Percentiles rank a stretch among this genome's conserved stretches.
phyloP scores from a whole-genome alignment of 139 green algal genomes.

The Marvania coccoides region DNA sequence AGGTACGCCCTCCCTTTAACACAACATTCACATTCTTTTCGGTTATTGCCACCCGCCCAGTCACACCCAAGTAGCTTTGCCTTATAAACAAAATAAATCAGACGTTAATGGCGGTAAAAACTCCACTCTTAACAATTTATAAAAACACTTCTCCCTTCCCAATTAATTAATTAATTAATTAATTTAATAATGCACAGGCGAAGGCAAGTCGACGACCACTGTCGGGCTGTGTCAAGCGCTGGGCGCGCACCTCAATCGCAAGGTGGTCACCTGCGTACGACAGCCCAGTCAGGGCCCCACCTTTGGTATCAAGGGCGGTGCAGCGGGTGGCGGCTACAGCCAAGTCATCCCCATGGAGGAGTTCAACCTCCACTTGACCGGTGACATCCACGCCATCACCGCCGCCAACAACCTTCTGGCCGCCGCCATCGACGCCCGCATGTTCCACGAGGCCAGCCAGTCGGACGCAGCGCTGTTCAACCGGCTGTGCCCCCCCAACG shows the following conservation, averaged over 20 bases:
- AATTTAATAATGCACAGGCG: too few species aligned
- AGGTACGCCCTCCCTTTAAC: too few species aligned
- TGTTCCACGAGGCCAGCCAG: conserved; percentile 94
- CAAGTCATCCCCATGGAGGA: conserved; percentile 91
- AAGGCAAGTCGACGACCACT: conserved; percentile 96
- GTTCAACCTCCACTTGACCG: conserved; percentile 92
- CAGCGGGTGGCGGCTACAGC: conserved; percentile 92
- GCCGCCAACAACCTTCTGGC: conserved; percentile 97
- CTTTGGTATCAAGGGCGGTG: conserved; percentile 93
- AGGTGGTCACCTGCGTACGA: conserved; percentile 85
- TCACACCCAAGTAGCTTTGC: too few species aligned
- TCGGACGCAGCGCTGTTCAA: conserved; percentile 79
- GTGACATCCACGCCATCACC: conserved; percentile 97
- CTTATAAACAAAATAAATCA: too few species aligned
- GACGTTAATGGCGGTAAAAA: too few species aligned
- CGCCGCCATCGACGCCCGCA: conserved; percentile 89
- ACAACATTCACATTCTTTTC: conserved; percentile 18
- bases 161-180: too few species aligned
- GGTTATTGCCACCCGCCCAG: too few species aligned
- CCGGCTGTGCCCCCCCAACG: conserved; percentile 65
- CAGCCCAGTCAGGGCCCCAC: conserved; percentile 95
- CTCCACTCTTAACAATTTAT: background rate
- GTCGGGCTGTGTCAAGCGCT: conserved; percentile 95
- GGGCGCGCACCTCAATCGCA: conserved; percentile 75
- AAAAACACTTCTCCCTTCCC: too few species aligned